These are phyloP conservation scores for Thraustochytrium sp. DNA, from an alignment of 352 stramenopile species.

Conservation along the genomic window DNA sequence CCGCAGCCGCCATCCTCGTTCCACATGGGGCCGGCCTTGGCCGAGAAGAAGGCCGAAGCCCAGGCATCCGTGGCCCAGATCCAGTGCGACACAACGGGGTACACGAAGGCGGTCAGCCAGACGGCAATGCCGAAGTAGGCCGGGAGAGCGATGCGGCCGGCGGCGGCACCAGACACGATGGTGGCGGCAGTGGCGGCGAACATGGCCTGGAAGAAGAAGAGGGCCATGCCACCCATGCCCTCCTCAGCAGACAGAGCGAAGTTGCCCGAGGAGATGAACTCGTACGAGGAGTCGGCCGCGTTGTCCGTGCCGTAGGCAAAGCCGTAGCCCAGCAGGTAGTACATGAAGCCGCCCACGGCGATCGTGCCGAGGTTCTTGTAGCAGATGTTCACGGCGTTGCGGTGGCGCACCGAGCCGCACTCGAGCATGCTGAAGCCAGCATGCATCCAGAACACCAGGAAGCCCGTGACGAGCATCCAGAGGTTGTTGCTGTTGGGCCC, in stretches of 20 bases:
- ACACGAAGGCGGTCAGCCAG: constrained; percentile 61
- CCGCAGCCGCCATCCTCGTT: constrained; percentile 52
- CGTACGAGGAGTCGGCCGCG: constrained; percentile 46
- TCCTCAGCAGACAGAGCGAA: not conserved
- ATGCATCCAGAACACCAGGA: constrained; percentile 56
- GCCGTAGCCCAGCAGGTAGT: constrained; percentile 35
- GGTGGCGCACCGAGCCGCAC: constrained; percentile 34
- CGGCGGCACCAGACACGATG: constrained; percentile 66
- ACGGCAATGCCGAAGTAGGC: constrained; percentile 62
- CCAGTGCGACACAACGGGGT: constrained; percentile 63
- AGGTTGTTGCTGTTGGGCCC: constrained; percentile 5
- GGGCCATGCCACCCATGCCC: not conserved
- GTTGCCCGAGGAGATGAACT: constrained; percentile 47
- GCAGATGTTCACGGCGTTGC: constrained; percentile 39
- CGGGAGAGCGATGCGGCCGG: constrained; percentile 56
- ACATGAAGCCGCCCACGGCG: constrained; percentile 34
- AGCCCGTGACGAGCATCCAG: constrained; percentile 52
- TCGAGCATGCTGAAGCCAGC: constrained; percentile 44
- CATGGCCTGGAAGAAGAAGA: constrained; percentile 64
- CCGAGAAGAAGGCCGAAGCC: constrained; percentile 46
- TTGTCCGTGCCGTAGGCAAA: constrained; percentile 33
- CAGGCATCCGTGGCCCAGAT: constrained; percentile 53
- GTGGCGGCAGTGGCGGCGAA: constrained; percentile 63
- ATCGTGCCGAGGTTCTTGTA: constrained; percentile 44
- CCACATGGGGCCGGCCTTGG: not conserved